Conservation (phyloP, 495 filamentous ascomycete genomes). For the Penicillium cosmopolitanum region DNA sequence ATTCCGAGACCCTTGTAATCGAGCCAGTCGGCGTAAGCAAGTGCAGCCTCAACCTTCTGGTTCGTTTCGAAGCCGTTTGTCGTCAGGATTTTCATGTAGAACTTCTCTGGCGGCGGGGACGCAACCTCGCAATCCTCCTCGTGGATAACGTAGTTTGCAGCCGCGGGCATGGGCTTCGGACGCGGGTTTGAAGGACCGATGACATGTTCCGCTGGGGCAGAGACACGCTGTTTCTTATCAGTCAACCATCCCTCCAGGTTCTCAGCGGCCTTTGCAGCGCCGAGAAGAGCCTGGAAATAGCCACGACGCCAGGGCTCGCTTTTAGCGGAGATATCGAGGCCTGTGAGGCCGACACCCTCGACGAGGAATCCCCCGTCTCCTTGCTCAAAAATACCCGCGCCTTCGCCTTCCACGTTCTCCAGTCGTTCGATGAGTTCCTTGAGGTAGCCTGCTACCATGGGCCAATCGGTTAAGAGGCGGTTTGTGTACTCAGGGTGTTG, state of each 20-base stretch:
- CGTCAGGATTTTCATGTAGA: conserved; percentile 78
- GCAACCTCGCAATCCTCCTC: conserved; percentile 73
- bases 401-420: conserved; percentile 68
- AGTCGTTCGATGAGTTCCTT: conserved; percentile 59
- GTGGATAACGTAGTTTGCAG: conserved; percentile 57
- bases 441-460: conserved; percentile 57
- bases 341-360: conserved; percentile 58
- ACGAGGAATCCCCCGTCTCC: conserved; percentile 60
- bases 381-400: conserved; percentile 60
- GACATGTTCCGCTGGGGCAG: conserved; percentile 70
- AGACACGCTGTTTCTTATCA: conserved; percentile 65
- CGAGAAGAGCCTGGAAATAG: conserved; percentile 80
- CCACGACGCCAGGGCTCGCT: conserved; percentile 80
- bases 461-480: conserved; percentile 65
- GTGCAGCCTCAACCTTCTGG: conserved; percentile 76
- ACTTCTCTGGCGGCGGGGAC: conserved; percentile 66
- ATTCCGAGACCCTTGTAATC: conserved; percentile 69
- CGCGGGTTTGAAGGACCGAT: conserved; percentile 82
- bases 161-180: conserved; percentile 69
- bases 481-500: conserved; percentile 57
- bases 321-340: conserved; percentile 72
- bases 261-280: conserved; percentile 74
- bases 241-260: conserved; percentile 75
- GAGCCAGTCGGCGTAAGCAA: conserved; percentile 82
- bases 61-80: conserved; percentile 72